Evolutionary conservation across 768 basidiomycete species (phyloP).

Genomic region (Suillus brevipes): DNA sequence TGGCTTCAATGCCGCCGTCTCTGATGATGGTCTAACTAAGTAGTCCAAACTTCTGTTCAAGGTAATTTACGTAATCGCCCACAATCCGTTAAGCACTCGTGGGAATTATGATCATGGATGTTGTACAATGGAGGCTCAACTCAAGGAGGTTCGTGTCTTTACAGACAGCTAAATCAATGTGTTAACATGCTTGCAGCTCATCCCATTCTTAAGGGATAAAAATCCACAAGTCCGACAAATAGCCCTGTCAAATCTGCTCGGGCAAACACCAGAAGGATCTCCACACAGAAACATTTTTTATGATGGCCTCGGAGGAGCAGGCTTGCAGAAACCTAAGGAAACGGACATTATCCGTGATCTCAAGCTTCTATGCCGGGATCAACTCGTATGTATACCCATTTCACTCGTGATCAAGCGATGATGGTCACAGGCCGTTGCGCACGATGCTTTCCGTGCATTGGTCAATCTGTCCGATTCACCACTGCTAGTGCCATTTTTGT

Average conservation of each 20-base stretch:
- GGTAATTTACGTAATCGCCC: constrained; percentile 24
- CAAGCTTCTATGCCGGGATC: constrained; percentile 86
- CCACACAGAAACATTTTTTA: constrained; percentile 78
- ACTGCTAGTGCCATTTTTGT: constrained; percentile 61
- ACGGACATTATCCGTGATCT: constrained; percentile 75
- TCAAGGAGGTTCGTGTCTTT: constrained; percentile 37
- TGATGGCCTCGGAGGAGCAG: constrained; percentile 54
- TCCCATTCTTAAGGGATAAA: constrained; percentile 81
- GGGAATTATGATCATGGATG: constrained; percentile 17
- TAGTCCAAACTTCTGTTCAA: neutral
- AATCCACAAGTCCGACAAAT: constrained; percentile 88
- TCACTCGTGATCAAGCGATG: constrained; percentile 16
- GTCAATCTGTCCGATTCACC: constrained; percentile 91
- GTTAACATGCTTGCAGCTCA: constrained; percentile 49
- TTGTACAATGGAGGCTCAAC: constrained; percentile 37
- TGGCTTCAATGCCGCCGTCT: constrained; percentile 6
- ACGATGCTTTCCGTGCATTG: constrained; percentile 92
- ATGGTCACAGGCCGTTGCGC: constrained; percentile 70
- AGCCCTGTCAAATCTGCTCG: constrained; percentile 80
- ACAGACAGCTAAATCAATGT: constrained; percentile 4
- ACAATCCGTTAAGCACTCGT: constrained; percentile 14
- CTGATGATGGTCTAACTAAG: neutral
- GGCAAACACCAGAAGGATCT: constrained; percentile 73
- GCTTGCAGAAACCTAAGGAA: constrained; percentile 59
- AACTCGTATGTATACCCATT: constrained; percentile 53